phyloP scores from a whole-genome alignment of 2,329 filamentous ascomycete species.

The Lithohypha guttulata region DNA sequence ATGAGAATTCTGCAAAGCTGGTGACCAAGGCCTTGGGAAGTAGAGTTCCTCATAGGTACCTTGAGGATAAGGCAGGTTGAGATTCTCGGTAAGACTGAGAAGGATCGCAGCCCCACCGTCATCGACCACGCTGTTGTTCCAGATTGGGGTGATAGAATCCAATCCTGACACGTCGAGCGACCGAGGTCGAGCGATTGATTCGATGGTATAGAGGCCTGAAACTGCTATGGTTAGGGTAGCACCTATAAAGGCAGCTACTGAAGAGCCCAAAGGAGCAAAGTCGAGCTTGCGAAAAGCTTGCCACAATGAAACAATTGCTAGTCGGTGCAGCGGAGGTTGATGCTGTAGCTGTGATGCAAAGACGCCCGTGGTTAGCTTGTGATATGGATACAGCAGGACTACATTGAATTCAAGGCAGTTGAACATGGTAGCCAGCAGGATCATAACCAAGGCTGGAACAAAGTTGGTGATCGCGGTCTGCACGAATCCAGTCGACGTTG shows the following conservation, averaged over 20 bases:
- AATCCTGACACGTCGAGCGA: constrained; percentile 15
- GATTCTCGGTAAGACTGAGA: constrained; percentile 14
- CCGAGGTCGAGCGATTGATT: constrained; percentile 12
- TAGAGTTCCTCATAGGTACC: constrained; percentile 16
- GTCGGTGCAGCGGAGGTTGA: constrained; percentile 6
- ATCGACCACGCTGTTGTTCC: constrained; percentile 11
- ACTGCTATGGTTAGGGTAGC: constrained; percentile 20
- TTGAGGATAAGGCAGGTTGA: constrained; percentile 11
- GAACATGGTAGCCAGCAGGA: constrained; percentile 13
- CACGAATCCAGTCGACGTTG: constrained; percentile 5
- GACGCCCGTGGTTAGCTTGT: constrained; percentile 8
- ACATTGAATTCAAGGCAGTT: constrained; percentile 20
- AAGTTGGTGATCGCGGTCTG: constrained; percentile 20
- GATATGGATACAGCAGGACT: constrained; percentile 13
- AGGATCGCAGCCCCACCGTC: constrained; percentile 14
- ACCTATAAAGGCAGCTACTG: constrained; percentile 16
- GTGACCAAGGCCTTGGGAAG: constrained; percentile 10
- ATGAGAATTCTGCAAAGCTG: too few species aligned
- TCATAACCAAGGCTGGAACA: constrained; percentile 19
- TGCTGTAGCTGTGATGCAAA: not conserved
- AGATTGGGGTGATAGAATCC: constrained; percentile 20
- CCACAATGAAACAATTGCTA: constrained; percentile 10
- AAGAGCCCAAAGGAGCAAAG: constrained; percentile 17
- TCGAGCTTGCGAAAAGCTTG: constrained; percentile 3
- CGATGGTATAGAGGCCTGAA: constrained; percentile 25